Evolutionary conservation across 2,329 filamentous ascomycete genomes (phyloP).

Genomic region (Colletotrichum truncatum): DNA sequence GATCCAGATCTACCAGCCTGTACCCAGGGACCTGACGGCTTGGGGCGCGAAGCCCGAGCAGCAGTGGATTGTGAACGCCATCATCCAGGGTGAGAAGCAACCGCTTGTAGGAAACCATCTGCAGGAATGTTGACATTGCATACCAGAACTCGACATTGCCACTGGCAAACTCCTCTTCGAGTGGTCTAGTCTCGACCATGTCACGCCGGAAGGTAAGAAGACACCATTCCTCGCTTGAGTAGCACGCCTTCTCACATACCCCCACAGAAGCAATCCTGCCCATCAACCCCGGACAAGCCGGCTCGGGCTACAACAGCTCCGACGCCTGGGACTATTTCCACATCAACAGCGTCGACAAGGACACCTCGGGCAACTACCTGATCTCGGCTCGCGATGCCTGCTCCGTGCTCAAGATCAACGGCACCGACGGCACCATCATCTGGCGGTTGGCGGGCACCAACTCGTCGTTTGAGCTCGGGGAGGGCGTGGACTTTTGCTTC

Average conservation of each 20-base stretch:
- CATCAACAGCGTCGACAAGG: constrained; percentile 49
- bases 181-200: constrained; percentile 45
- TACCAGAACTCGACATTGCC: constrained; percentile 57
- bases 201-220: constrained; percentile 35
- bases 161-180: constrained; percentile 59
- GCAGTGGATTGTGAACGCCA: constrained; percentile 65
- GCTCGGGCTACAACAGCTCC: constrained; percentile 36
- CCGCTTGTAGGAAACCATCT: not conserved
- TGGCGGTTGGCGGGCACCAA: constrained; percentile 62
- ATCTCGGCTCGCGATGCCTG: constrained; percentile 42
- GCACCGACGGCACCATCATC: constrained; percentile 54
- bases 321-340: constrained; percentile 50
- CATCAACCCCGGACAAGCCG: constrained; percentile 52
- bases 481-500: constrained; percentile 50
- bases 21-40: constrained; percentile 51
- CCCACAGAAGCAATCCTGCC: constrained; percentile 54
- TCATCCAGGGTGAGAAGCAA: constrained; percentile 61
- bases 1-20: constrained; percentile 62
- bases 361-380: constrained; percentile 40
- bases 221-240: not conserved
- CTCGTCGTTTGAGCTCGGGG: constrained; percentile 49
- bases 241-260: not conserved
- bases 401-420: constrained; percentile 56
- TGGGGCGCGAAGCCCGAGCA: constrained; percentile 58
- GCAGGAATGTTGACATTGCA: not conserved